Evolutionary conservation across 2,329 filamentous ascomycete genomes (phyloP).

Genomic region (Botryotinia convoluta): DNA sequence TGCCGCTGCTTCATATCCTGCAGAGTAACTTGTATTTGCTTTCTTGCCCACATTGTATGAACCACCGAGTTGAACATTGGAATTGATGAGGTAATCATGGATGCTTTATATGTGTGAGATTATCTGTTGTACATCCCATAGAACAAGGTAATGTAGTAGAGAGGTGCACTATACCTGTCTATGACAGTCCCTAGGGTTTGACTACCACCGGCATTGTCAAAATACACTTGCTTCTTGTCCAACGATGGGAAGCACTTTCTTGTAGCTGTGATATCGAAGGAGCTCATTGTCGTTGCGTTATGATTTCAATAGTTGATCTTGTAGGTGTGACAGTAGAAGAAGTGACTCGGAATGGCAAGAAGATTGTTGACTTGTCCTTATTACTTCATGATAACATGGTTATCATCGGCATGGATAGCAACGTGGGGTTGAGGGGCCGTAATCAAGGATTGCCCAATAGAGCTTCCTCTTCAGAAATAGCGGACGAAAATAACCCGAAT

Average conservation of each 20-base stretch:
- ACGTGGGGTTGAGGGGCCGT: constrained; percentile 14
- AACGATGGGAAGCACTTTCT: constrained; percentile 67
- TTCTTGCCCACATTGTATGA: constrained; percentile 60
- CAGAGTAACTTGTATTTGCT: constrained; percentile 58
- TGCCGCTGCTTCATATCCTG: constrained; percentile 63
- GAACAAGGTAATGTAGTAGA: neutral
- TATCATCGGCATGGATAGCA: neutral
- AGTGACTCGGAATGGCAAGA: neutral
- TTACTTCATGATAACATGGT: constrained; percentile 9
- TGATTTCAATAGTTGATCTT: neutral
- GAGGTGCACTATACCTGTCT: constrained; percentile 49
- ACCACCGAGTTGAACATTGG: constrained; percentile 74
- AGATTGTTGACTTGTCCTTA: neutral
- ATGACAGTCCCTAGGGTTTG: constrained; percentile 67
- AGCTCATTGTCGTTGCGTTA: constrained; percentile 27
- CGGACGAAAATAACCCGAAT: neutral
- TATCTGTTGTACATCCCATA: neutral
- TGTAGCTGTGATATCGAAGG: constrained; percentile 54
- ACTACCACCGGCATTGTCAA: constrained; percentile 77
- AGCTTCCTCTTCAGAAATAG: constrained; percentile 20
- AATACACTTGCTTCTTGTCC: constrained; percentile 63
- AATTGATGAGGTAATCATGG: constrained; percentile 61
- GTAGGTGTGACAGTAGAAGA: neutral
- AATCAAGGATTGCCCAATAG: neutral
- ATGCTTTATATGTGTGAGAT: constrained; percentile 47